phyloP scores from a whole-genome alignment of 345 rosid species.

The Euclidium syriacum region DNA sequence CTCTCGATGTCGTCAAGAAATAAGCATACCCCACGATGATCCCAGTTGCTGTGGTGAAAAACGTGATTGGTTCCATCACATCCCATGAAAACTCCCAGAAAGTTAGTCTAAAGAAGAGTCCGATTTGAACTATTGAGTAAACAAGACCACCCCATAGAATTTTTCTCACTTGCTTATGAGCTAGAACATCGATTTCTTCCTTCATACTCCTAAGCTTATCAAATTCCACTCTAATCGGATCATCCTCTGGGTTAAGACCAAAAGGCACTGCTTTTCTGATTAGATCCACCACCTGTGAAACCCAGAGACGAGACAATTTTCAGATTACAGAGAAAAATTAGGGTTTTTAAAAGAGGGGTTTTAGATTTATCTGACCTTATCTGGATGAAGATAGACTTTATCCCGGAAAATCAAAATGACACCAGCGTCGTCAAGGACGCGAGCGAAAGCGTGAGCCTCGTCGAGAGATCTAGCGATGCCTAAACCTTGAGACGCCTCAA shows the following conservation, averaged over 20 bases:
- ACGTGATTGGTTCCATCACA: conserved; percentile 89
- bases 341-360: not conserved
- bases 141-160: conserved; percentile 80
- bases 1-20: conserved; percentile 77
- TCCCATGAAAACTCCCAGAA: conserved; percentile 99
- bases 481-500: conserved; percentile 45
- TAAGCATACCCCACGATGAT: conserved; percentile 75
- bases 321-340: not conserved
- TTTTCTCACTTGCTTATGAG: conserved; percentile 84
- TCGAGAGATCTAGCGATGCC: conserved; percentile 64
- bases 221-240: conserved; percentile 60
- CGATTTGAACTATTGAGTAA: conserved; percentile 44
- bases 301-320: not conserved
- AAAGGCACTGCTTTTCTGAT: conserved; percentile 78
- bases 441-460: conserved; percentile 70
- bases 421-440: conserved; percentile 79
- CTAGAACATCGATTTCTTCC: conserved; percentile 76
- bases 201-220: conserved; percentile 59
- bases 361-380: conserved; percentile 42
- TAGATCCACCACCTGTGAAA: conserved; percentile 77
- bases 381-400: conserved; percentile 78
- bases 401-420: conserved; percentile 74
- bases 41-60: conserved; percentile 65
- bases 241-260: conserved; percentile 59
- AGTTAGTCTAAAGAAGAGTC: conserved; percentile 68